Conservation (phyloP, 108 stramenopile genomes). For the Nannochloropsis salina region DNA sequence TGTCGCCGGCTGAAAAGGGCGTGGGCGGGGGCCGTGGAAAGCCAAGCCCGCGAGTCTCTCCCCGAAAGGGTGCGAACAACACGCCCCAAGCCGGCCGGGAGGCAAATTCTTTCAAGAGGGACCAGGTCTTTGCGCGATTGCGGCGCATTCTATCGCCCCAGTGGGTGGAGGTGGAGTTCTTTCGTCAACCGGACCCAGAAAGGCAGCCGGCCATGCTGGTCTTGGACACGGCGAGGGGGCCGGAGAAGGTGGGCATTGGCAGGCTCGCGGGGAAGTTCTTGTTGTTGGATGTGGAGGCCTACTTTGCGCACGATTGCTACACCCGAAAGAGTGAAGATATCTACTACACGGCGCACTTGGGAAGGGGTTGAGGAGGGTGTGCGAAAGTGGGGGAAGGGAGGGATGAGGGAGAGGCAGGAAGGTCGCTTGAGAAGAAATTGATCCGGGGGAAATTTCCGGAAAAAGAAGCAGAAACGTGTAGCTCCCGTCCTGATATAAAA, state of each 20-base stretch:
- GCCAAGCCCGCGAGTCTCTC: background rate
- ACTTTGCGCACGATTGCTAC: conserved; percentile 10
- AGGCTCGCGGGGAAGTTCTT: background rate
- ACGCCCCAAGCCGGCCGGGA: background rate
- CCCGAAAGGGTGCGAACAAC: background rate
- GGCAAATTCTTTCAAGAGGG: background rate
- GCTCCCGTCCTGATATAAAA: no score
- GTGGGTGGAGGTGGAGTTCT: conserved; percentile 3
- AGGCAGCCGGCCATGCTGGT: conserved; percentile 8
- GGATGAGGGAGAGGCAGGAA: background rate
- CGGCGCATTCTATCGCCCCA: background rate
- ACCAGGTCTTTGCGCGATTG: background rate
- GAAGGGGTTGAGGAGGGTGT: background rate
- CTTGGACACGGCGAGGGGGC: background rate
- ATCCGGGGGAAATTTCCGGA: background rate
- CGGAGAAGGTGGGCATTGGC: background rate
- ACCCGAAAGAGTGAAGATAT: background rate
- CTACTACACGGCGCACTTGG: conserved; percentile 3
- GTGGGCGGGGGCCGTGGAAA: background rate
- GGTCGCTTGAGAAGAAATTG: background rate
- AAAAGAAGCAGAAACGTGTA: background rate
- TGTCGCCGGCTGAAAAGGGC: background rate
- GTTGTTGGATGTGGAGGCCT: conserved; percentile 15
- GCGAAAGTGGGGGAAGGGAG: background rate
- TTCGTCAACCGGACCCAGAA: background rate